Base-by-base conservation (phyloP, 1,139 yeast species). In the Nakaseomyces kungkrabaensis region DNA sequence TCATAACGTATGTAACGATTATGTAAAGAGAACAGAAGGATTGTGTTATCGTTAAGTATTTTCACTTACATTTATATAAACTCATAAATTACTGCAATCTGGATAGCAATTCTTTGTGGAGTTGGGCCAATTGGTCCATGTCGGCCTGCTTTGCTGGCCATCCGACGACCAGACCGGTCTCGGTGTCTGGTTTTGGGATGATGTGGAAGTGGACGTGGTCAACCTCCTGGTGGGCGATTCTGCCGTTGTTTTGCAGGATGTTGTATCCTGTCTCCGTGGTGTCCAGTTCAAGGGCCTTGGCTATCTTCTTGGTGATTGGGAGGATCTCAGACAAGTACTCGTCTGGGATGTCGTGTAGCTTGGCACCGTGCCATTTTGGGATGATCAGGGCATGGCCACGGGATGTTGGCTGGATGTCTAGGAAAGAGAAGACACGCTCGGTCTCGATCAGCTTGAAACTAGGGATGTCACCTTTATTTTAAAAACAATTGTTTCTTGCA, bases 121-220 rank as follows among this genome's bases (percentile, higher is more conserved):
- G 71, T 54, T 76, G 73, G 50, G 82, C 81, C 65, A 89, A 73
- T 51, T 79, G 78, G n/a, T 72, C 83, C 63, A 82, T 77, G 62
- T 84, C 84, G 26, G 92, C 83, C 50, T 75, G 77, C 57, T 81
- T 78, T n/a, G 87, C 81, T 4, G 97, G 97, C 97, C 97, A 90
- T 33, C 92, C 96, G 37, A 90, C 89, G 37, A 74, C 76, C 55
- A 90, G 75, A 0, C 97, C 97, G 17, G 89, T 72, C 38, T 75
- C 75, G 2, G 67, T 72, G 59, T 81, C 81, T 52, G 75, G 76
- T 75, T 90, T 90, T 43, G 98, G 98, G 62, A 92, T 92, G 68
- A 92, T 78, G 66, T 92, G 98, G 76, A 92, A 85, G 68, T 90
- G 98, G 51, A 90, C 97, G 67, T 92, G 98, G 61, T 85, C 95